Conservation (phyloP, 2,329 filamentous ascomycete genomes). For the Fusarium musae region DNA sequence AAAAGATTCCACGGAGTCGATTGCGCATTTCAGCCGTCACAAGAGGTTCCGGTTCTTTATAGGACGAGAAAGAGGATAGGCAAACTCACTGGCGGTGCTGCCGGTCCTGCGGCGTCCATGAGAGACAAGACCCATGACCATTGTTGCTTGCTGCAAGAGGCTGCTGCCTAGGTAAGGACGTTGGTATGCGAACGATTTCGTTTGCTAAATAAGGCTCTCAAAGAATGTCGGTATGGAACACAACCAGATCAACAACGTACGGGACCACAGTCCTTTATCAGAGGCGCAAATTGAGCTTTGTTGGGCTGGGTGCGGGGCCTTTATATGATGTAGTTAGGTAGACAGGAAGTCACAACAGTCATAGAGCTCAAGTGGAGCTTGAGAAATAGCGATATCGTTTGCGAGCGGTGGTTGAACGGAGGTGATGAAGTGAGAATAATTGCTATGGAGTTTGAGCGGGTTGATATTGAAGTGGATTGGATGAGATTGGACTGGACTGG, state of each 20-base stretch:
- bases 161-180: slow-evolving; percentile 18
- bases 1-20: slow-evolving; percentile 1
- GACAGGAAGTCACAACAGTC: not conserved
- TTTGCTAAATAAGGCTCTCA: slow-evolving; percentile 1
- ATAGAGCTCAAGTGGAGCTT: slow-evolving; percentile 2
- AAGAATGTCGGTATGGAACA: not conserved
- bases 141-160: slow-evolving; percentile 26
- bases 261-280: slow-evolving; percentile 1
- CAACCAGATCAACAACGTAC: not conserved
- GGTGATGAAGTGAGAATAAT: not conserved
- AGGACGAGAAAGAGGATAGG: slow-evolving; percentile 12
- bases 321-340: slow-evolving; percentile 13
- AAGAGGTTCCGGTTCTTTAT: not conserved
- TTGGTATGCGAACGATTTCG: not conserved
- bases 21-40: slow-evolving; percentile 1
- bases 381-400: slow-evolving; percentile 19
- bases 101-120: slow-evolving; percentile 47
- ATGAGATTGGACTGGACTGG: not conserved
- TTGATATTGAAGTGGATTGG: not conserved
- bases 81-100: slow-evolving; percentile 44
- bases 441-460: not conserved
- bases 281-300: slow-evolving; percentile 20
- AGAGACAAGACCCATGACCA: slow-evolving; percentile 50
- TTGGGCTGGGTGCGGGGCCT: slow-evolving; percentile 21
- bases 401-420: not conserved